phyloP scores from a whole-genome alignment of 2,329 filamentous ascomycete genomes.

The Aspergillus sclerotialis region DNA sequence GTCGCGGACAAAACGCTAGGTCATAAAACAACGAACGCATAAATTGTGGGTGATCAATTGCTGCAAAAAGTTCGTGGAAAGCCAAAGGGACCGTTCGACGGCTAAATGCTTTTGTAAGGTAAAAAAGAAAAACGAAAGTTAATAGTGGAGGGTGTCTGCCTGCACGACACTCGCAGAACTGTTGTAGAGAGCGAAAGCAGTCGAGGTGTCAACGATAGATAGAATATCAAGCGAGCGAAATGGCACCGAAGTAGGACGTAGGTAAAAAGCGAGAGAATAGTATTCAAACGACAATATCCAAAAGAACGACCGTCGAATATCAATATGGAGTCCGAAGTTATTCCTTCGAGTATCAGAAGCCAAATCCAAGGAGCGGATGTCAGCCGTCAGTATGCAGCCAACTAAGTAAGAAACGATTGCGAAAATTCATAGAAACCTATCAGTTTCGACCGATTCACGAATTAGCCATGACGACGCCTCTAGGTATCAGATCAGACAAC shows the following conservation, averaged over 20 bases:
- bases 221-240: conserved; percentile 4
- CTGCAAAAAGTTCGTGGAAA: not conserved
- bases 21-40: not conserved
- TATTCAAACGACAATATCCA: conserved; percentile 1
- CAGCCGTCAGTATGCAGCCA: conserved; percentile 11
- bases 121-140: not conserved
- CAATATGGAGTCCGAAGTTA: conserved; percentile 1
- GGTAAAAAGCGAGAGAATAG: not conserved
- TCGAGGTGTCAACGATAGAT: no score
- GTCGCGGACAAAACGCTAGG: not conserved
- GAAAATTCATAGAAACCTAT: not conserved
- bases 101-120: not conserved
- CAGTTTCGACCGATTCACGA: no score
- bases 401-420: conserved; percentile 6
- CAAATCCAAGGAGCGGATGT: conserved; percentile 17
- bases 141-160: conserved; percentile 7
- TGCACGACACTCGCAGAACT: conserved; percentile 6
- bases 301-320: conserved; percentile 6
- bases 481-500: no score
- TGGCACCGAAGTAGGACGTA: not conserved
- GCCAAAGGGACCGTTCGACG: not conserved
- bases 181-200: not conserved
- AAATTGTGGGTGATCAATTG: not conserved
- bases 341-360: not conserved
- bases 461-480: no score